These are phyloP conservation scores for Nothophoma quercina DNA, from an alignment of 2,329 filamentous ascomycete genomes.

Conservation along the genomic window DNA sequence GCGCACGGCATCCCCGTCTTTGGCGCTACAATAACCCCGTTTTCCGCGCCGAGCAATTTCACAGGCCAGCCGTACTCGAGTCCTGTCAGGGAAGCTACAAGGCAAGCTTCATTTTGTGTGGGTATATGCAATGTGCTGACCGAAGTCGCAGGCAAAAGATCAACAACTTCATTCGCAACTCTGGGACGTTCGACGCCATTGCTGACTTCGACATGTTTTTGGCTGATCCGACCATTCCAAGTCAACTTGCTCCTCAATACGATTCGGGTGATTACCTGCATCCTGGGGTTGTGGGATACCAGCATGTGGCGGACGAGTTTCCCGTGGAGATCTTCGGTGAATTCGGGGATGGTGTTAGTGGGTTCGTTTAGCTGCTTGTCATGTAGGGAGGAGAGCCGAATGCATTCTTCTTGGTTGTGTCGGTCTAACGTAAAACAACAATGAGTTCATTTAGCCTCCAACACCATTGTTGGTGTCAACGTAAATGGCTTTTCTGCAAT, in stretches of 20 bases:
- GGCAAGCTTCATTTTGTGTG: constrained; percentile 35
- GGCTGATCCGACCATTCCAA: constrained; percentile 58
- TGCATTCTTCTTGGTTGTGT: no score
- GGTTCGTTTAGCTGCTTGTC: constrained; percentile 30
- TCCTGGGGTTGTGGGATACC: constrained; percentile 66
- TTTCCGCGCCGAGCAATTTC: constrained; percentile 54
- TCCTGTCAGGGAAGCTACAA: constrained; percentile 62
- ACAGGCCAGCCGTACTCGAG: constrained; percentile 62
- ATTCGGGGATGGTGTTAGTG: constrained; percentile 32
- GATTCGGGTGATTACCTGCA: constrained; percentile 72
- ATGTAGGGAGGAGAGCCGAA: no score
- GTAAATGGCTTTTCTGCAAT: no score
- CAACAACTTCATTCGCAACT: constrained; percentile 67
- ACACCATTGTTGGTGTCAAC: no score
- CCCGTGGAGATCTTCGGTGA: constrained; percentile 62
- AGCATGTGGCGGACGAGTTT: constrained; percentile 66
- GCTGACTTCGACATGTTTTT: constrained; percentile 69
- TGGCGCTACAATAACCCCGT: constrained; percentile 72
- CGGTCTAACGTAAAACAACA: no score
- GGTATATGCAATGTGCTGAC: not conserved
- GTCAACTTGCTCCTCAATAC: constrained; percentile 58
- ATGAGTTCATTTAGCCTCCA: no score
- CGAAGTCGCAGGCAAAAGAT: constrained; percentile 51
- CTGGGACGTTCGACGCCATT: constrained; percentile 65
- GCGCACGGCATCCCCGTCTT: constrained; percentile 64